phyloP scores from a whole-genome alignment of 208 protist species.

The Leishmania gerbilli region DNA sequence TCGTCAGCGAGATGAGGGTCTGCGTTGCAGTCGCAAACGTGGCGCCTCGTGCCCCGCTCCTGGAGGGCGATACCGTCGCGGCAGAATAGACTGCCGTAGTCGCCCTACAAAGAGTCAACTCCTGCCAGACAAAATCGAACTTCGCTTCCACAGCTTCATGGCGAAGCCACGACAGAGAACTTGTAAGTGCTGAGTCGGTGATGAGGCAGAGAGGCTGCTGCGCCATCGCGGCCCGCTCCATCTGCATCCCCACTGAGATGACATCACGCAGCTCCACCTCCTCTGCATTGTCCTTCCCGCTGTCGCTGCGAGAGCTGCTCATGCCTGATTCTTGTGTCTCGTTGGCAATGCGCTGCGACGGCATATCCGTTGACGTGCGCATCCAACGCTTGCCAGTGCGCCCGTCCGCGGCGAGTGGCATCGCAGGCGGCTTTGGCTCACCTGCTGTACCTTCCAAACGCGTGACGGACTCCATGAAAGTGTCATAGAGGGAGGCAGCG shows the following conservation, averaged over 20 bases:
- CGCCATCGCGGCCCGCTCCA: constrained; percentile 16
- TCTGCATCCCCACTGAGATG: constrained; percentile 14
- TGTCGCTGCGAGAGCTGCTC: constrained; percentile 5
- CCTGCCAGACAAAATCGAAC: constrained; percentile 23
- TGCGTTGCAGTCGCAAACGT: constrained; percentile 6
- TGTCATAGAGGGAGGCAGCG: constrained; percentile 25
- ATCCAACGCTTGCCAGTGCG: not conserved
- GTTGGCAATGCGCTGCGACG: not conserved
- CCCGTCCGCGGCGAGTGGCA: not conserved
- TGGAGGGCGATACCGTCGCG: not conserved
- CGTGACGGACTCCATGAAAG: constrained; percentile 44
- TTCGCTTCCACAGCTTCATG: constrained; percentile 18
- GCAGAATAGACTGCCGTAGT: not conserved
- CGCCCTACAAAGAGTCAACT: constrained; percentile 19
- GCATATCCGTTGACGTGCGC: not conserved
- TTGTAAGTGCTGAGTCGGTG: constrained; percentile 11
- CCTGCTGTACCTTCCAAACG: constrained; percentile 20
- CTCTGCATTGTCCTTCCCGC: not conserved
- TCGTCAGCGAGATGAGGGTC: constrained; percentile 14
- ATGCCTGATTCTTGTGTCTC: not conserved
- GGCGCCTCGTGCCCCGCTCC: not conserved
- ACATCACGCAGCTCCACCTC: not conserved
- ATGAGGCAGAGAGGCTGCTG: constrained; percentile 32
- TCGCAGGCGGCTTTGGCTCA: not conserved
- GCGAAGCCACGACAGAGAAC: constrained; percentile 20